Evolutionary conservation across 2,329 filamentous ascomycete genomes (phyloP), one percentile per base, ranked within the genome.

Genomic region (Calonectria pteridis): DNA sequence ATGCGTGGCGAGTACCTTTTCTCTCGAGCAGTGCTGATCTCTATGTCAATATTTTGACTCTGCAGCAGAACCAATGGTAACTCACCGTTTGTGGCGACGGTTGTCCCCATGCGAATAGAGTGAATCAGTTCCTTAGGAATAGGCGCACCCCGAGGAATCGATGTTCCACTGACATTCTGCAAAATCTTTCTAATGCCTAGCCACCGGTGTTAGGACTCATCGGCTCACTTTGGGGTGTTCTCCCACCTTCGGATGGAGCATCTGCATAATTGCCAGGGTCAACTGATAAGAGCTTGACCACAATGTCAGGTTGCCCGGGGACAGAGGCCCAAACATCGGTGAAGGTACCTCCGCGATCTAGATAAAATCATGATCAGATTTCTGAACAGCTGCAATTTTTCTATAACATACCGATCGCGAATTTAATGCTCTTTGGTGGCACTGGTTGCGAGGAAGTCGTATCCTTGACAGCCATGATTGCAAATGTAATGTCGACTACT

Each of bases 91-190:
- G 93, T 95, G 2, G 93, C 93, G 7, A 95, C 93, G 0, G 93
- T 95, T 1, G 93, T 95, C 43, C 93, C 93, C 92, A 94, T 94
- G 35, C 93, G 91, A 80, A 94, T 94, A 74, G 91, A 93, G 79
- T 93, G 91, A 64, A 86, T 82, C 29, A 81, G 77, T 5, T 80
- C 79, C 18, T 83, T 82, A 28, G 84, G 82, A 9, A 85, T 74
- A 9, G 81, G 78, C 82, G 82, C 20, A 84, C 76, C 2, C 40
- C 66, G 43, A 40, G 62, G 50, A 50, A 72, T 66, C 67, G 62
- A 49, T 28, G 66, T 10, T 68, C 62, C 28, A 70, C 74, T 70
- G n/a, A 62, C 53, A 31, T 55, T 69, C 20, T 69, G 51, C 7
- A 69, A 37, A 50, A 69, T 55, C 31, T 69, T 55, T 16, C 74